Evolutionary conservation across 805 yeast genomes (phyloP), one percentile per base, ranked within the genome.

Genomic region (Yarrowia alimentaria): DNA sequence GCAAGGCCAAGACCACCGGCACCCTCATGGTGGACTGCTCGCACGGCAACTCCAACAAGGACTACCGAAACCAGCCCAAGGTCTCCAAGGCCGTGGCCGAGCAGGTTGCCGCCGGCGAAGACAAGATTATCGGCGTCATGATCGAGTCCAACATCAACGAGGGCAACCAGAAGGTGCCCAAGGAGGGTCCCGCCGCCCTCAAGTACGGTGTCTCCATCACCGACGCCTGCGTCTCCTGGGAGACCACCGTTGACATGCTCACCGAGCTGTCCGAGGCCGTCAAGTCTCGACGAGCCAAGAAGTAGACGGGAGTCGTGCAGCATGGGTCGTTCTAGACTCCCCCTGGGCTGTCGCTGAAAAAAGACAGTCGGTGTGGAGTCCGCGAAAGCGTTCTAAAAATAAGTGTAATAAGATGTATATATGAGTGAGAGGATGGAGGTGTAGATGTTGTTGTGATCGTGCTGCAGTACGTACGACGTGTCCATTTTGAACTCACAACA

Each of bases 201-300:
- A 80, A 85, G 65, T 87, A 90, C 74, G 99, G 99, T 69, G 95
- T 90, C 57, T 85, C 95, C 55, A 89, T 93, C 68, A 93, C 99
- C 55, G 99, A 93, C 69, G 96, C 93, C 21, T 93, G 99, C 75
- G 95, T 93, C 52, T 75, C 83, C 55, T 89, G 95, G 88, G 95
- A 87, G 56, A 76, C 85, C 52, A 93, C 99, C 50, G 93, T 78
- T 54, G 74, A 67, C 3, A 90, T 91, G 78, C 80, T 93, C 65
- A 76, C 73, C 37, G 80, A 80, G 56, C 77, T 93, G 60, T 85
- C 96, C 34, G 77, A 72, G 43, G 95, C 97, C 53, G 96, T 91
- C 40, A 79, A 79, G 68, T 69, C 77, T 52, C 86, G 99, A 78
- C 59, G 69, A 47, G 51, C 73, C 65, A 42, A 43, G 37, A 26